Base-by-base conservation (phyloP, 306 rosid species). In the Ormosia semicastrata region DNA sequence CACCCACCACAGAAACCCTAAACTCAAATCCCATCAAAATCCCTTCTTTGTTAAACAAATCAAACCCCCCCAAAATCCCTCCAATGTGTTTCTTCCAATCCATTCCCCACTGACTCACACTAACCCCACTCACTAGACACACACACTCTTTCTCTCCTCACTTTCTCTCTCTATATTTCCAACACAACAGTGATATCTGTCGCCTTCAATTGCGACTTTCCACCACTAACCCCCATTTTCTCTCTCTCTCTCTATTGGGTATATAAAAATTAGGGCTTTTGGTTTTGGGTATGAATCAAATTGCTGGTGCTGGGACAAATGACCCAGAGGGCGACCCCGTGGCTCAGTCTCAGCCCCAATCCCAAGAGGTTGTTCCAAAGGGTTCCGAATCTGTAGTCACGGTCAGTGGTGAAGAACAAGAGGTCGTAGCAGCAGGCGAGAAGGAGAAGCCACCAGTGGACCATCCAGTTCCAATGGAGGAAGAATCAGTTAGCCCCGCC, bases 171-270 rank as follows among this genome's bases (percentile, higher is more conserved):
- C 85, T 81, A 71, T 80, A 66, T 50, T 54, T 49, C 9, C 78
- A 81, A 91, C 90, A 88, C 78, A 81, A 91, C 90, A 88, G 95
- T 89, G 90, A 67, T 85, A 92, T 82, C 98, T 95, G 99, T 95
- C 99, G 91, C 97, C 97, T 88, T 95, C 98, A 90, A 86, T 88
- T 84, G 88, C 86, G 91, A 95, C 99, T 95, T 95, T 95, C 94
- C 88, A 49, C 99, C 98, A 89, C 95, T 89, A 57, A 32, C 49
- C 69, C 32, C 14, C 0, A 41, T 33, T 66, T 57, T 74, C 67
- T 83, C 85, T 71, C 73, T 73, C 86, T 68, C 83, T 85, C 54
- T 41, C 83, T 68, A 72, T 53, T 13, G 67, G 81, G 60, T 58
- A 81, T 89, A 90, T 91, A 90, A 83, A 88, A 77, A 47, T 87